A percentile compares a stretch with the other conserved stretches of the same genome.
Conservation (phyloP, 2,329 filamentous ascomycete genomes). For the Epichloe sibirici region DNA sequence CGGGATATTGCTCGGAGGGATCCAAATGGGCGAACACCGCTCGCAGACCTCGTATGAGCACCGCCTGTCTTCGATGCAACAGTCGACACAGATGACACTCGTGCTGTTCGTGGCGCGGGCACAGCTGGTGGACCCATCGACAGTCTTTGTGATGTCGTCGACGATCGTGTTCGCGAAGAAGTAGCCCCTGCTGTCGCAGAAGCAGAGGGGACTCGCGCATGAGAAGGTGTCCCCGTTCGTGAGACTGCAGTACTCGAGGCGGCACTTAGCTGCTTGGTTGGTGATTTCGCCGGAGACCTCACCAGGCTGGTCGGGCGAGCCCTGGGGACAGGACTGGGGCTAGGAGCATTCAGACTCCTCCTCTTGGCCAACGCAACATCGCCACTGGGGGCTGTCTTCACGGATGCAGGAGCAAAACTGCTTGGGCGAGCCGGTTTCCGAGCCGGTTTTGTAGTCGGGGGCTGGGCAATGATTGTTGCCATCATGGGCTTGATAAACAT, state of each 20-base stretch:
- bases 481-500: constrained; percentile 78
- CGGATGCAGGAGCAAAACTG: constrained; percentile 32
- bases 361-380: constrained; percentile 47
- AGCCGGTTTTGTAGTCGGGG: constrained; percentile 26
- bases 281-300: constrained; percentile 66
- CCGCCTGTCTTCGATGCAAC: constrained; percentile 20
- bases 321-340: constrained; percentile 57
- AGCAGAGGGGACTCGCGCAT: constrained; percentile 32
- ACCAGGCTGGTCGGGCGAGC: constrained; percentile 43
- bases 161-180: constrained; percentile 40
- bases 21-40: constrained; percentile 27
- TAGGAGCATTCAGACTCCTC: constrained; percentile 59
- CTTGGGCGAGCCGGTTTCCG: constrained; percentile 33
- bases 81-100: constrained; percentile 34
- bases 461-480: constrained; percentile 45
- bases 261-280: constrained; percentile 56
- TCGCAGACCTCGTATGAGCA: constrained; percentile 24
- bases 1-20: constrained; percentile 25
- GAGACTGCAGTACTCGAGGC: constrained; percentile 48
- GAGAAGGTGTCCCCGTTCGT: constrained; percentile 53
- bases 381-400: constrained; percentile 26
- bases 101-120: constrained; percentile 29
- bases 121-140: constrained; percentile 57
- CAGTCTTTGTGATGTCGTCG: constrained; percentile 40
- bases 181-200: constrained; percentile 12